These are phyloP conservation scores for Endotrypanum monterogeii DNA, from an alignment of 208 protist species.

Conservation along the genomic window DNA sequence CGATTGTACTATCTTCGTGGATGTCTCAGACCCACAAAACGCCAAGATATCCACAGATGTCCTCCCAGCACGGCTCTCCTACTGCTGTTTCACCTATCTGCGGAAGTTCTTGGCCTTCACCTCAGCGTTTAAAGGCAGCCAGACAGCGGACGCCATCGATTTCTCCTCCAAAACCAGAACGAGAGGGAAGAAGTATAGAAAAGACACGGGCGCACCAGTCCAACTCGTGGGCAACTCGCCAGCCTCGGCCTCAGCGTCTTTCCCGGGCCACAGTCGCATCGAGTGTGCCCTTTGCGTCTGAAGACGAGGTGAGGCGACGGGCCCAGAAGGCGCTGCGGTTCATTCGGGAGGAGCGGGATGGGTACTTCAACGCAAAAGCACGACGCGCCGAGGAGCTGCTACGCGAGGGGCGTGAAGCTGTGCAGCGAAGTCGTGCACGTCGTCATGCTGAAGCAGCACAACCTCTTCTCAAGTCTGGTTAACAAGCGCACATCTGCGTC, in stretches of 20 bases:
- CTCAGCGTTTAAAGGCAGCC: neutral
- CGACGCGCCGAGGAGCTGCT: slow-evolving; percentile 29
- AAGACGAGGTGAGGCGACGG: slow-evolving; percentile 8
- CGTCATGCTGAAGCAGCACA: slow-evolving; percentile 4
- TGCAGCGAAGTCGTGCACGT: slow-evolving; percentile 10
- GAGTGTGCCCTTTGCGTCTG: neutral
- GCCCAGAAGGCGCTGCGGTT: slow-evolving; percentile 18
- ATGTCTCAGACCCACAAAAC: neutral
- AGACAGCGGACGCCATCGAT: neutral
- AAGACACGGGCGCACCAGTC: neutral
- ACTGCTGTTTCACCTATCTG: neutral
- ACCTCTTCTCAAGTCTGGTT: neutral
- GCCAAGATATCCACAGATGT: neutral
- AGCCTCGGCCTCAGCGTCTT: neutral
- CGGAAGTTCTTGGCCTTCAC: neutral
- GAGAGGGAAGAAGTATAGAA: neutral
- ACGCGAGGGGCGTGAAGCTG: slow-evolving; percentile 16
- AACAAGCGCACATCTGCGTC: neutral
- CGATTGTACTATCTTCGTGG: neutral
- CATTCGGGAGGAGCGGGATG: slow-evolving; percentile 25
- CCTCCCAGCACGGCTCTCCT: neutral
- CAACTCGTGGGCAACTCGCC: neutral
- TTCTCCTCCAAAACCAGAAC: neutral
- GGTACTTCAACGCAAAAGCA: slow-evolving; percentile 27
- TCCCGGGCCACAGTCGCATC: neutral